phyloP scores from a whole-genome alignment of 2,329 filamentous ascomycete species.

The Myriosclerotinia duriaeana region DNA sequence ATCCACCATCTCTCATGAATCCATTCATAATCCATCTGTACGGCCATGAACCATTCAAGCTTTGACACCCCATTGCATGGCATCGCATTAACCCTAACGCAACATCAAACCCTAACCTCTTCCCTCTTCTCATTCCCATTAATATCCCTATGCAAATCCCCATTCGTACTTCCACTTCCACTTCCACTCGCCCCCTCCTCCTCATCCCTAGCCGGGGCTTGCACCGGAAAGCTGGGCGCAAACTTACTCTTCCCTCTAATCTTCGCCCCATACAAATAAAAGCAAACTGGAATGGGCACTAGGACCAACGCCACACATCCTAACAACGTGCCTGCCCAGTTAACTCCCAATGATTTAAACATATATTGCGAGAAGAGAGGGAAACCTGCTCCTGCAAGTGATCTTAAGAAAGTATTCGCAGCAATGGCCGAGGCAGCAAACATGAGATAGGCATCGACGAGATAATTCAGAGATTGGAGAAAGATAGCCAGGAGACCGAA shows the following conservation, averaged over 20 bases:
- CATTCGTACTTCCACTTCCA: neutral
- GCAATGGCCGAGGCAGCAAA: slow-evolving; percentile 75
- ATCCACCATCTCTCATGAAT: neutral
- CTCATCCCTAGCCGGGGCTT: neutral
- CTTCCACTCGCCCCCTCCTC: neutral
- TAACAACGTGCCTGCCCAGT: slow-evolving; percentile 62
- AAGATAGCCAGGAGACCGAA: slow-evolving; percentile 82
- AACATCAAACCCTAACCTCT: neutral
- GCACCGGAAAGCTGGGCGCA: slow-evolving; percentile 41
- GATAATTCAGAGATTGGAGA: slow-evolving; percentile 76
- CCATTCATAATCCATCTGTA: slow-evolving; percentile 3
- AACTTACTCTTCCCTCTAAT: slow-evolving; percentile 57
- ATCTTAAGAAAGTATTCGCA: slow-evolving; percentile 78
- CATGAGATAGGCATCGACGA: slow-evolving; percentile 67
- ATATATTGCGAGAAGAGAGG: slow-evolving; percentile 75
- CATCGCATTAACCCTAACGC: neutral
- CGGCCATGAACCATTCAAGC: no score
- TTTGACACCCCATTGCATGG: no score
- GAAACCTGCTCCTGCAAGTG: slow-evolving; percentile 74
- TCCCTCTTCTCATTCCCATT: neutral
- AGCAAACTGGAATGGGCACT: slow-evolving; percentile 62
- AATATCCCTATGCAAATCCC: neutral
- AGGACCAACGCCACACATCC: slow-evolving; percentile 58
- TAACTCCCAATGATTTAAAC: slow-evolving; percentile 61
- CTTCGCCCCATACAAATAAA: slow-evolving; percentile 58